Percentiles rank a stretch among this genome's conserved stretches.
Evolutionary conservation across 1,139 yeast genomes (phyloP).

Genomic region (Yamadazyma trypodendri): DNA sequence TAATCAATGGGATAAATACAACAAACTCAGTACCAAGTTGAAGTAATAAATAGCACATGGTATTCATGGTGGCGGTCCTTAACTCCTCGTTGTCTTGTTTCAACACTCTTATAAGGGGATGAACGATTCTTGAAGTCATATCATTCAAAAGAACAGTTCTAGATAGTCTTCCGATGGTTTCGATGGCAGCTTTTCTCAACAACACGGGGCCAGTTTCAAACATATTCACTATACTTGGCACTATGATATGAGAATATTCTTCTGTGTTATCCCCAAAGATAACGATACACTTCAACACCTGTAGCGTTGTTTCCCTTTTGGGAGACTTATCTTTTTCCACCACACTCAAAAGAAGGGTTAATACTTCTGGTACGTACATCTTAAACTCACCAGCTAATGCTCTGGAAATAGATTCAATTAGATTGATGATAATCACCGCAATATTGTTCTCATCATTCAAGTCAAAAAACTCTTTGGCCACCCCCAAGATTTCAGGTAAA

Average conservation of each 20-base stretch:
- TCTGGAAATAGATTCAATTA: constrained; percentile 80
- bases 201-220: constrained; percentile 66
- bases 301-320: constrained; percentile 63
- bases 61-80: constrained; percentile 65
- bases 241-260: constrained; percentile 80
- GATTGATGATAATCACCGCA: constrained; percentile 75
- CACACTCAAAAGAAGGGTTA: constrained; percentile 73
- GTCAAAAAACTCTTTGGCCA: constrained; percentile 71
- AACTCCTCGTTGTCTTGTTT: constrained; percentile 62
- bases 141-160: constrained; percentile 74
- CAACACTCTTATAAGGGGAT: constrained; percentile 77
- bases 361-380: constrained; percentile 71
- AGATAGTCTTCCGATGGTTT: constrained; percentile 80
- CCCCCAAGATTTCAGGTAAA: constrained; percentile 71
- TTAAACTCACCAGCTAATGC: constrained; percentile 94
- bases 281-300: constrained; percentile 83
- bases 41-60: constrained; percentile 72
- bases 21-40: constrained; percentile 85
- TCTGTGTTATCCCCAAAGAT: constrained; percentile 86
- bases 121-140: constrained; percentile 88
- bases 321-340: constrained; percentile 74
- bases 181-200: constrained; percentile 74
- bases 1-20: constrained; percentile 85
- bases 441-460: constrained; percentile 53
- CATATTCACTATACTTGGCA: constrained; percentile 80